Percentiles rank a stretch among this genome's conserved stretches.
phyloP scores from a whole-genome alignment of 768 basidiomycete species.

The Lanmaoa rubissima region DNA sequence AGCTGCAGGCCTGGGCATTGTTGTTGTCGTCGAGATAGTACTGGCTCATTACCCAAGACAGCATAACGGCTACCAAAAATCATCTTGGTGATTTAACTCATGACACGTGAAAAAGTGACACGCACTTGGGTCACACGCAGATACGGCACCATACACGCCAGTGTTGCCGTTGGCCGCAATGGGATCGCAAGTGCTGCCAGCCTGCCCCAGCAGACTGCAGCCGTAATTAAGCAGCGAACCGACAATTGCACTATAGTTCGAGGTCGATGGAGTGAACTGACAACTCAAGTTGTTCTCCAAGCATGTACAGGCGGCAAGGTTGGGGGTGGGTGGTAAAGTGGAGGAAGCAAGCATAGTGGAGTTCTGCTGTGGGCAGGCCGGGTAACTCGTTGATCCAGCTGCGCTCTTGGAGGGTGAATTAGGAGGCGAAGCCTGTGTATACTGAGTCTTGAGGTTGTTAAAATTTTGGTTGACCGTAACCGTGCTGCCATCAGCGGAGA shows the following conservation, averaged over 20 bases:
- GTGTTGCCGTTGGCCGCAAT: slow-evolving; percentile 71
- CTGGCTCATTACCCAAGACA: slow-evolving; percentile 80
- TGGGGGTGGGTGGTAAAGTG: slow-evolving; percentile 81
- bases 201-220: slow-evolving; percentile 62
- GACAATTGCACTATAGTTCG: slow-evolving; percentile 57
- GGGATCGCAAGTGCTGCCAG: slow-evolving; percentile 59
- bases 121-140: slow-evolving; percentile 79
- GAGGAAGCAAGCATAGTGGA: slow-evolving; percentile 62
- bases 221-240: slow-evolving; percentile 64
- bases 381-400: slow-evolving; percentile 50
- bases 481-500: slow-evolving; percentile 61
- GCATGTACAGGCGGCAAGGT: slow-evolving; percentile 77
- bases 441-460: slow-evolving; percentile 59
- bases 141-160: slow-evolving; percentile 75
- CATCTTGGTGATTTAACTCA: not conserved
- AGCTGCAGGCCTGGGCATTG: slow-evolving; percentile 66
- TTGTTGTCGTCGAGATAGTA: slow-evolving; percentile 68
- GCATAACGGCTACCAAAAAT: slow-evolving; percentile 56
- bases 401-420: slow-evolving; percentile 59
- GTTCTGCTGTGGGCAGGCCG: slow-evolving; percentile 62
- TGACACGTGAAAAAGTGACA: slow-evolving; percentile 4
- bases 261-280: slow-evolving; percentile 61
- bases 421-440: slow-evolving; percentile 52
- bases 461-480: slow-evolving; percentile 74
- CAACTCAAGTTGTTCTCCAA: slow-evolving; percentile 68